phyloP scores from a whole-genome alignment of 305 asterid species.

The Withania somnifera region DNA sequence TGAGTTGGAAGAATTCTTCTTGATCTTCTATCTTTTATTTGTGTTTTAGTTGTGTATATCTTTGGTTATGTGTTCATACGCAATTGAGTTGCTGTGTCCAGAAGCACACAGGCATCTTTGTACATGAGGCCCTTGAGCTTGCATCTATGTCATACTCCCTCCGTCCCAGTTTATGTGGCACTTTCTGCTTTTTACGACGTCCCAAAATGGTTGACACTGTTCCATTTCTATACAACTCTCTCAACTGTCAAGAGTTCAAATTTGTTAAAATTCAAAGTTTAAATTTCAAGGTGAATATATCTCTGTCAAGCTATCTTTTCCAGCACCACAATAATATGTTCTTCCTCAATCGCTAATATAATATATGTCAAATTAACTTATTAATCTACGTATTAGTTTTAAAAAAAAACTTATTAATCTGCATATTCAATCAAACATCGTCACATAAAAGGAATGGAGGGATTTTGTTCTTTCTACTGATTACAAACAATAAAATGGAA shows the following conservation, averaged over 20 bases:
- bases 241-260: not conserved
- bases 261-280: not conserved
- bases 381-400: not conserved
- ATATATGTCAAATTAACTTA: not conserved
- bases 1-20: constrained; percentile 31
- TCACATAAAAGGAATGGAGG: not conserved
- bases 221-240: not conserved
- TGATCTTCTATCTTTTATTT: not conserved
- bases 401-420: not conserved
- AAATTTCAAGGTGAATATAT: not conserved
- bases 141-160: not conserved
- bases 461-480: not conserved
- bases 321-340: not conserved
- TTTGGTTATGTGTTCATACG: not conserved
- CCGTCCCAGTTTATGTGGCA: not conserved
- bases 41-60: not conserved
- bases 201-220: not conserved
- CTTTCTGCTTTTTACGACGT: not conserved
- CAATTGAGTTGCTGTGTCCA: not conserved
- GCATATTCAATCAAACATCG: not conserved
- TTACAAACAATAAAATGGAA: not conserved
- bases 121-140: not conserved
- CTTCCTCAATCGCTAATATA: not conserved
- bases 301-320: not conserved
- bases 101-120: not conserved